These are phyloP conservation scores for Cudoniella acicularis DNA, from an alignment of 495 filamentous ascomycete species.

Conservation along the genomic window DNA sequence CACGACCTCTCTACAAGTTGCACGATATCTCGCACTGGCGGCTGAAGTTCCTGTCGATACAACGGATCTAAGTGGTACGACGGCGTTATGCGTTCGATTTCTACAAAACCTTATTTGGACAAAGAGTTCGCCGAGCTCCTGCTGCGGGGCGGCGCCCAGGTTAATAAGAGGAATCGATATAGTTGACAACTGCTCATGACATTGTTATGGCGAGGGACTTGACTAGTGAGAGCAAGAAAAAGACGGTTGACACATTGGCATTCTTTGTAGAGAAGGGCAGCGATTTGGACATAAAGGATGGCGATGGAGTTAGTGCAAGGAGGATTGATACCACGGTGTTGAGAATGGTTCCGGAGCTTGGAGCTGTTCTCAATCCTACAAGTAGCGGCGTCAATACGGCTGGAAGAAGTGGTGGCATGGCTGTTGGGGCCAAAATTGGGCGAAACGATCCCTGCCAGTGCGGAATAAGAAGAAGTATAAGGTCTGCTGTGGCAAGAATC, in stretches of 20 bases:
- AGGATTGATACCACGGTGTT: background rate
- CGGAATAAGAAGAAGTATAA: constrained; percentile 8
- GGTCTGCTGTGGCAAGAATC: constrained; percentile 10
- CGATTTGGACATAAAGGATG: constrained; percentile 5
- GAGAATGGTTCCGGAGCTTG: background rate
- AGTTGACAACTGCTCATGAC: constrained; percentile 3
- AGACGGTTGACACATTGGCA: background rate
- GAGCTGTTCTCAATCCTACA: background rate
- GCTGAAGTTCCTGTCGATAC: constrained; percentile 6
- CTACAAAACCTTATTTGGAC: constrained; percentile 8
- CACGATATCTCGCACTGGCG: constrained; percentile 1
- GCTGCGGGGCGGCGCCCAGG: background rate
- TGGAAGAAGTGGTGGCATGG: background rate
- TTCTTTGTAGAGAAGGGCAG: constrained; percentile 6
- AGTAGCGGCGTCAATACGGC: background rate
- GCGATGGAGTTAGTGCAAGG: background rate
- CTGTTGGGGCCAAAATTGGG: background rate
- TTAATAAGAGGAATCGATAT: constrained; percentile 8
- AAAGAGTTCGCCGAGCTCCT: constrained; percentile 1
- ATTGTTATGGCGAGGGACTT: constrained; percentile 7
- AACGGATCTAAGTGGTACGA: constrained; percentile 3
- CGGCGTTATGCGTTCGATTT: constrained; percentile 4
- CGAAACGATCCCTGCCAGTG: constrained; percentile 9
- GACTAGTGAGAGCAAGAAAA: background rate
- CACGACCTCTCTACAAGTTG: background rate